These are phyloP conservation scores for Limonomyces culmigenus DNA, from an alignment of 1,284 basidiomycete genomes.

Conservation along the genomic window DNA sequence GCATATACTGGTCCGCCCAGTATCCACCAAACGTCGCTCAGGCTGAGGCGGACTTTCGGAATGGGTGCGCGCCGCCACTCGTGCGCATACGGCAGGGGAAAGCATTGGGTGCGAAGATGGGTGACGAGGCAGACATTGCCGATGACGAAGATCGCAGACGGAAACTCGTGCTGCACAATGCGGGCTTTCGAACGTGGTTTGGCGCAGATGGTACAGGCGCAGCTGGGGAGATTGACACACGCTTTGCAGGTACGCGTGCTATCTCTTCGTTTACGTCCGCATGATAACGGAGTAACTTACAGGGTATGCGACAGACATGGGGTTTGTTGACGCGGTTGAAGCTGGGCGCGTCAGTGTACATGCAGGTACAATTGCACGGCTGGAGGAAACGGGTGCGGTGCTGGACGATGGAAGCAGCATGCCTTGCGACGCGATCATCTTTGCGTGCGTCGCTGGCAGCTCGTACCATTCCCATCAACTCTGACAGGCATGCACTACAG, in stretches of 20 bases:
- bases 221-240: neutral
- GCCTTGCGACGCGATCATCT: slow-evolving; percentile 15
- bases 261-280: slow-evolving; percentile 14
- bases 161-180: too few relatives aligned
- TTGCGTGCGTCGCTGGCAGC: slow-evolving; percentile 11
- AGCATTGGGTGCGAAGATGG: too few relatives aligned
- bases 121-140: too few relatives aligned
- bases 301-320: slow-evolving; percentile 15
- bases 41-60: slow-evolving; percentile 27
- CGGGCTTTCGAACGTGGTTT: slow-evolving; percentile 11
- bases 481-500: slow-evolving; percentile 16
- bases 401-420: slow-evolving; percentile 16
- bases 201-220: neutral
- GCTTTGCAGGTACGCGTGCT: slow-evolving; percentile 1
- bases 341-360: slow-evolving; percentile 13
- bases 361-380: slow-evolving; percentile 12
- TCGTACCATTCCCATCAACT: neutral
- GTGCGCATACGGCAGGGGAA: too few relatives aligned
- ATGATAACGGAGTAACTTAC: neutral
- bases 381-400: slow-evolving; percentile 11
- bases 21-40: slow-evolving; percentile 25
- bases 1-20: slow-evolving; percentile 8
- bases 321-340: slow-evolving; percentile 16
- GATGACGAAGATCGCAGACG: too few relatives aligned
- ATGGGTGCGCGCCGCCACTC: slow-evolving; percentile 20